Evolutionary conservation across 495 filamentous ascomycete species (phyloP).

Genomic region (Haplographium delicatum): DNA sequence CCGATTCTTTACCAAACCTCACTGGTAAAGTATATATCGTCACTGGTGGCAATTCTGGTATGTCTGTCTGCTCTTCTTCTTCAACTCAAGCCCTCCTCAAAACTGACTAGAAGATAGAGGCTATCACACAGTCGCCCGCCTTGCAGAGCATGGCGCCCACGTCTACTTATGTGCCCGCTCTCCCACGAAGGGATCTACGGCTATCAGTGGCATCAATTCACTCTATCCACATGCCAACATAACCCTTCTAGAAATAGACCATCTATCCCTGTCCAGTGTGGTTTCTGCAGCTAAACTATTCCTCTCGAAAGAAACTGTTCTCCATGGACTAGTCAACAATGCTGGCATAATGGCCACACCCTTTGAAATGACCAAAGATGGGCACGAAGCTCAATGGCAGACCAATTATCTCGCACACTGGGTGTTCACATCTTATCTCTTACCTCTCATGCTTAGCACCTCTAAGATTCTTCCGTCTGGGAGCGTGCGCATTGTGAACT

Average conservation of each 20-base stretch:
- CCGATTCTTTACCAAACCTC: slow-evolving; percentile 44
- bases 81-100: slow-evolving; percentile 10
- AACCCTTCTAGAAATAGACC: slow-evolving; percentile 39
- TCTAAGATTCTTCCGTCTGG: slow-evolving; percentile 37
- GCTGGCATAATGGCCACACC: slow-evolving; percentile 62
- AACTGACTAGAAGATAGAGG: slow-evolving; percentile 37
- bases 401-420: slow-evolving; percentile 68
- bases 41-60: slow-evolving; percentile 49
- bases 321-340: slow-evolving; percentile 62
- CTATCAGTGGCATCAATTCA: slow-evolving; percentile 46
- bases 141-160: slow-evolving; percentile 56
- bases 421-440: slow-evolving; percentile 60
- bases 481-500: slow-evolving; percentile 40
- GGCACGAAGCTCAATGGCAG: slow-evolving; percentile 62
- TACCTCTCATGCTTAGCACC: slow-evolving; percentile 46
- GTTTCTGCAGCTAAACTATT: slow-evolving; percentile 29
- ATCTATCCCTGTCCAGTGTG: slow-evolving; percentile 32
- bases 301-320: slow-evolving; percentile 37
- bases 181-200: slow-evolving; percentile 42
- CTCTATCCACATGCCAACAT: slow-evolving; percentile 34
- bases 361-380: slow-evolving; percentile 45
- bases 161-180: slow-evolving; percentile 62
- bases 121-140: slow-evolving; percentile 55
- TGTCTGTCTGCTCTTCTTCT: slow-evolving; percentile 30
- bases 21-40: slow-evolving; percentile 56